Evolutionary conservation across 148 eudicot genomes (phyloP).

Genomic region (Hydrangea macrophylla): DNA sequence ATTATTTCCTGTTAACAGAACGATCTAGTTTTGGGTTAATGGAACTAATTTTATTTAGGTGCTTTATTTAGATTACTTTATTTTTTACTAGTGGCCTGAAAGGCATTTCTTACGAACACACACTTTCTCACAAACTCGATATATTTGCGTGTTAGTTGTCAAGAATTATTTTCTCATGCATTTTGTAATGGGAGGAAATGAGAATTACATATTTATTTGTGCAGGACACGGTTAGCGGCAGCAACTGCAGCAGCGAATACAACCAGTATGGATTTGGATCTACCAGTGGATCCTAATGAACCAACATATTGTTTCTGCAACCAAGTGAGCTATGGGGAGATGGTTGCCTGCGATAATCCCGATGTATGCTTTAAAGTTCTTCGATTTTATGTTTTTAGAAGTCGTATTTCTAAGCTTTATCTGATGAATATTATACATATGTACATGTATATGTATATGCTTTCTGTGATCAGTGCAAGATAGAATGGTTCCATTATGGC

Average conservation of each 20-base stretch:
- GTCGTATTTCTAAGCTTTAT: not conserved
- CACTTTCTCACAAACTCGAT: not conserved
- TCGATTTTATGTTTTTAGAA: not conserved
- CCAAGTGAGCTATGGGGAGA: constrained; percentile 98
- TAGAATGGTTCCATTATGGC: constrained; percentile 60
- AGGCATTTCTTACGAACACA: not conserved
- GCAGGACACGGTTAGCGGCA: constrained; percentile 71
- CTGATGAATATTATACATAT: too few species aligned
- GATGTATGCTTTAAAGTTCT: constrained; percentile 46
- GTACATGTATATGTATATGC: too few species aligned
- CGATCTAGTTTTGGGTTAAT: too few species aligned
- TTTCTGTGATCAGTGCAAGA: constrained; percentile 45
- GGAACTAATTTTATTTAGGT: not conserved
- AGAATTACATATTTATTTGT: constrained; percentile 7
- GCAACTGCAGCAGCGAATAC: constrained; percentile 53
- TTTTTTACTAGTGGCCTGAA: not conserved
- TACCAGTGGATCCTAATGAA: constrained; percentile 99
- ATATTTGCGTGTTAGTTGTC: not conserved
- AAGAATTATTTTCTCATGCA: not conserved
- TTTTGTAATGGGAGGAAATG: not conserved
- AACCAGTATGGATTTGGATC: constrained; percentile 85
- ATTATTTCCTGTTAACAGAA: too few species aligned
- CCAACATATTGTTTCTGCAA: constrained; percentile 96
- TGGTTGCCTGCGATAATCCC: constrained; percentile 93
- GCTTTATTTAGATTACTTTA: not conserved